Percentiles rank a stretch among this genome's conserved stretches.
These are phyloP conservation scores for Xylariaceae sp. DNA, from an alignment of 2,329 filamentous ascomycete genomes.

Conservation along the genomic window DNA sequence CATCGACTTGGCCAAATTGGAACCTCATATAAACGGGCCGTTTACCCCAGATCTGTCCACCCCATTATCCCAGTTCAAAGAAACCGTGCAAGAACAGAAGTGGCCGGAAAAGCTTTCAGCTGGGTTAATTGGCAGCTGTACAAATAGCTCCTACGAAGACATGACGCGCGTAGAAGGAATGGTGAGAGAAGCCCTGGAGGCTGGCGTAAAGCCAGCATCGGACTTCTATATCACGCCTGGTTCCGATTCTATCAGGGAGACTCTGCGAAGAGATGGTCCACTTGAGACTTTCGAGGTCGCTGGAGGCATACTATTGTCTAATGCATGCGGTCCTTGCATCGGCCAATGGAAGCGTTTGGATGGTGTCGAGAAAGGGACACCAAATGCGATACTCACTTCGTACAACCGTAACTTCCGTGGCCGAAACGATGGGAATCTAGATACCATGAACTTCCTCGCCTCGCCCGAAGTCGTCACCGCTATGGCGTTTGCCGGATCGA, in stretches of 20 bases:
- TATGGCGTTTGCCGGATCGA: conserved; percentile 87
- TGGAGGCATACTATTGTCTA: conserved; percentile 85
- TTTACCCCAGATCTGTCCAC: conserved; percentile 95
- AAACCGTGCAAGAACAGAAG: conserved; percentile 74
- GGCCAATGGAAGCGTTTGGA: conserved; percentile 95
- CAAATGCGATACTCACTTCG: conserved; percentile 92
- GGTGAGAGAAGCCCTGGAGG: conserved; percentile 83
- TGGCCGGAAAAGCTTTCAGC: conserved; percentile 93
- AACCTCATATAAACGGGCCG: conserved; percentile 95
- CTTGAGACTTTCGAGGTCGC: conserved; percentile 81
- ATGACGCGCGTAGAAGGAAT: conserved; percentile 95
- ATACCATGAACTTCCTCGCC: conserved; percentile 98
- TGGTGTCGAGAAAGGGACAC: conserved; percentile 74
- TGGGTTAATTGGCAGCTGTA: conserved; percentile 94
- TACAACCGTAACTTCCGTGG: conserved; percentile 99
- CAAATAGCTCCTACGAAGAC: conserved; percentile 97
- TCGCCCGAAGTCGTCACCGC: conserved; percentile 96
- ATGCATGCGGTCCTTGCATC: conserved; percentile 91
- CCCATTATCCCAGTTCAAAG: conserved; percentile 84
- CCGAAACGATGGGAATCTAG: conserved; percentile 92
- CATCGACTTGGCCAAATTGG: conserved; percentile 83
- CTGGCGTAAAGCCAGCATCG: conserved; percentile 83
- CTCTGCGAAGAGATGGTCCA: conserved; percentile 83
- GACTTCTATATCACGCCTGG: conserved; percentile 97
- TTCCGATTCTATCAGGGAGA: conserved; percentile 94